Percentiles rank a stretch among this genome's conserved stretches.
Conservation (phyloP, 176 grass and related monocot genomes). For the Oryza meridionalis region DNA sequence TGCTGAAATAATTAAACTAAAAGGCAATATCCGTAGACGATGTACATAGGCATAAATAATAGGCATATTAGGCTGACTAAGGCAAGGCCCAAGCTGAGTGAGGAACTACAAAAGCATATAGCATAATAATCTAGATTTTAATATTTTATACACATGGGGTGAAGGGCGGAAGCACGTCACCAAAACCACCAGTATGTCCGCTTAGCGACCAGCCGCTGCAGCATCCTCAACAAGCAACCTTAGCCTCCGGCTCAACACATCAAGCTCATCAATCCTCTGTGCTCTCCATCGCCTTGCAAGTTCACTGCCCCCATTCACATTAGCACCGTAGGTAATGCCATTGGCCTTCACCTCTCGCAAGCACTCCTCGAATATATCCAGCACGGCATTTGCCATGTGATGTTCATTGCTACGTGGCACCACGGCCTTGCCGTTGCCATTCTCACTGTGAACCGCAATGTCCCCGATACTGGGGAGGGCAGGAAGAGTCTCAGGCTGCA, state of each 20-base stretch:
- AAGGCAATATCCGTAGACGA: constrained; percentile 28
- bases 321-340: neutral
- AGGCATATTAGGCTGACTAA: constrained; percentile 31
- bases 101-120: constrained; percentile 55
- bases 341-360: constrained; percentile 58
- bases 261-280: constrained; percentile 68
- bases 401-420: constrained; percentile 35
- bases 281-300: constrained; percentile 64
- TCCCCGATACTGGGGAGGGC: constrained; percentile 23
- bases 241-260: constrained; percentile 66
- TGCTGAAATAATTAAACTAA: constrained; percentile 44
- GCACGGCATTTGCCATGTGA: constrained; percentile 46
- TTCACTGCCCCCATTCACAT: constrained; percentile 33
- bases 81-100: constrained; percentile 32
- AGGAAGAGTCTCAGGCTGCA: constrained; percentile 14
- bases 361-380: constrained; percentile 84
- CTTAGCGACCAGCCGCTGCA: constrained; percentile 33
- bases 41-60: constrained; percentile 44
- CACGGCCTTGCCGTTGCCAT: constrained; percentile 37
- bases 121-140: constrained; percentile 49
- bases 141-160: constrained; percentile 46
- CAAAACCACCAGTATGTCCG: constrained; percentile 26
- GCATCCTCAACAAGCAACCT: constrained; percentile 69
- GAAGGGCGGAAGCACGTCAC: constrained; percentile 31
- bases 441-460: constrained; percentile 19